A percentile compares a stretch with the other conserved stretches of the same genome.
Evolutionary conservation across 768 basidiomycete species (phyloP).

Genomic region (Mycena galericulata): DNA sequence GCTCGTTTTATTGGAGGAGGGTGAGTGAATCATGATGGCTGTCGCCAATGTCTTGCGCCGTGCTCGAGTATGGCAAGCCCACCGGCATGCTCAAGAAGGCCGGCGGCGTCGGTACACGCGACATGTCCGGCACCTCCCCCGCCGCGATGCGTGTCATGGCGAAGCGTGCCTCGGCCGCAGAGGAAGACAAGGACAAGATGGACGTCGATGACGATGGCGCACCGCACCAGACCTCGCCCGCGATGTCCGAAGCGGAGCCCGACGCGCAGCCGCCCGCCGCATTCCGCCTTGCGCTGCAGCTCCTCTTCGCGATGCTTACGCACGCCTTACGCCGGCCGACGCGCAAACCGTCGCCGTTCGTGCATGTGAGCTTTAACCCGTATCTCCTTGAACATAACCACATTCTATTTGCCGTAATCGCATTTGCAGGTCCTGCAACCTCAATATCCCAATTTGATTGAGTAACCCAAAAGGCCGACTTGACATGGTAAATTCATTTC

Average conservation of each 20-base stretch:
- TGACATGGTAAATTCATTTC: no score
- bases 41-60: slow-evolving; percentile 81
- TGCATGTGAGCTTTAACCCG: slow-evolving; percentile 75
- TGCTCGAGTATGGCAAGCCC: slow-evolving; percentile 90
- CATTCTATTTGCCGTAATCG: no score
- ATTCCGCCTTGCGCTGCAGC: slow-evolving; percentile 80
- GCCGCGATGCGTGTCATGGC: slow-evolving; percentile 62
- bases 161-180: slow-evolving; percentile 56
- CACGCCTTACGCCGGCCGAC: slow-evolving; percentile 74
- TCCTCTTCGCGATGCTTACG: slow-evolving; percentile 83
- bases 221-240: slow-evolving; percentile 46
- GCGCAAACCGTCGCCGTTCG: slow-evolving; percentile 69
- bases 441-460: no score
- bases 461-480: no score
- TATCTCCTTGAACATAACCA: no score
- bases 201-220: slow-evolving; percentile 70
- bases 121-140: slow-evolving; percentile 48
- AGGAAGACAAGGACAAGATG: slow-evolving; percentile 68
- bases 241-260: slow-evolving; percentile 46
- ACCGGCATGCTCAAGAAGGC: slow-evolving; percentile 76
- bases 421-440: no score
- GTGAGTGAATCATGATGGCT: slow-evolving; percentile 98
- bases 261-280: slow-evolving; percentile 66
- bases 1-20: slow-evolving; percentile 88
- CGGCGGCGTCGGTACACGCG: slow-evolving; percentile 61